Evolutionary conservation across 495 filamentous ascomycete genomes (phyloP), one percentile per base, ranked within the genome.

Genomic region (Neurospora terricola): DNA sequence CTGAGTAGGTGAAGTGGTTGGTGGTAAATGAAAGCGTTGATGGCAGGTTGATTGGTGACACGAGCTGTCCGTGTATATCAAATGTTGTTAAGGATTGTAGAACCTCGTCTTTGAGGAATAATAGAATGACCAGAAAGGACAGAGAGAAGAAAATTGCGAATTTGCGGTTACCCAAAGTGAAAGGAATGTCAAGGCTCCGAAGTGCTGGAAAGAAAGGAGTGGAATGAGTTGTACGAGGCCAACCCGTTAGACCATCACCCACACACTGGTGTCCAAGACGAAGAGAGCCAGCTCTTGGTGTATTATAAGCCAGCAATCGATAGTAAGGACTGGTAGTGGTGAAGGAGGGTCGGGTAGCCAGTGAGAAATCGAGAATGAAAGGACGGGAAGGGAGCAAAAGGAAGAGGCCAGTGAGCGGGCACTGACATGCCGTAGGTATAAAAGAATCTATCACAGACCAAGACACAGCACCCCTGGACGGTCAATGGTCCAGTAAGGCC

Each of bases 201-300:
- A 70, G 42, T 71, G 75, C 43, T 69, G 73, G 71, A 70, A 69
- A 77, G 78, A 75, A 85, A 86, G 79, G 84, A 86, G 78, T 74
- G 84, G 83, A 73, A 71, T 81, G 83, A 82, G 80, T 80, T 80
- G 80, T 76, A 75, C 77, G 72, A 78, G 77, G 80, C 77, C 78
- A 80, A 79, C 83, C 81, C 79, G 78, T 80, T 80, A 77, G 83
- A 77, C 78, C 73, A 75, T 80, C 73, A 71, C 71, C 80, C 80
- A 78, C 81, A 82, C 78, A 81, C 81, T 81, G 78, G 77, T 77
- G 77, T 82, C 79, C 72, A 76, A 77, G 80, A 77, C 76, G 75
- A 84, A 82, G 81, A 83, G 83, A 84, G 81, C 83, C 83, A 84
- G 83, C 82, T 86, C 82, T 83, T 81, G 83, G 82, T 83, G 79